Evolutionary conservation across 768 basidiomycete species (phyloP), one percentile per base, ranked within the genome.

Genomic region (Phaffia tasmanica): DNA sequence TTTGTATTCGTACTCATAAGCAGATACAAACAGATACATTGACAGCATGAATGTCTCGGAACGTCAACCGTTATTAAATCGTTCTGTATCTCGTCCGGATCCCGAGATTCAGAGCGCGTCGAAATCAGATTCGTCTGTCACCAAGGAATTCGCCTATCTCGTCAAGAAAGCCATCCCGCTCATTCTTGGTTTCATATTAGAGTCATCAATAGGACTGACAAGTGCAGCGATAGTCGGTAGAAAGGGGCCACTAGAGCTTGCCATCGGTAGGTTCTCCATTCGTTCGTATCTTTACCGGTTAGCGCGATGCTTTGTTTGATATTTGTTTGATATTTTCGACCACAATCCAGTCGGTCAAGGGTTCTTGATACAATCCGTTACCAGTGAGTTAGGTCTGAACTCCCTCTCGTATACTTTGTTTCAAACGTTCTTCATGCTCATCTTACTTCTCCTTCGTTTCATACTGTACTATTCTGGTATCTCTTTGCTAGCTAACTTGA

Each of bases 201-300:
- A 65, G 57, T 21, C 18, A 3, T 21, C 49, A 1, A 57, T 65
- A n/a, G 57, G 64, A 15, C 58, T 65, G 14, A 47, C 54, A 21
- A 57, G 47, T 21, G 56, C 59, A 30, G 64, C 64, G n/a, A 58
- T 65, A 3, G 64, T 57, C 21, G 64, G 64, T n/a, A 57, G 64
- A 46, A 21, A 25, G 35, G 16, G 35, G 35, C 35, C 11, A 15
- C 16, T 47, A n/a, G 46, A 61, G 46, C 61, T 62, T 23, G 35
- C 49, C 49, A 18, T 15, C n/a, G 29, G 23, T 49, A 18, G 48
- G 30, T 62, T 53, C 61, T 50, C 48, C 48, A 23, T 1, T 19
- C 47, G 16, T 25, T 25, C 25, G 27, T 62, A 7, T 30, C 48
- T 25, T 29, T 29, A 19, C 23, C 32, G 18, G 15, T 21, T 11